Conservation (phyloP, 78 protist species). For the Paratrimastix pyriformis region DNA sequence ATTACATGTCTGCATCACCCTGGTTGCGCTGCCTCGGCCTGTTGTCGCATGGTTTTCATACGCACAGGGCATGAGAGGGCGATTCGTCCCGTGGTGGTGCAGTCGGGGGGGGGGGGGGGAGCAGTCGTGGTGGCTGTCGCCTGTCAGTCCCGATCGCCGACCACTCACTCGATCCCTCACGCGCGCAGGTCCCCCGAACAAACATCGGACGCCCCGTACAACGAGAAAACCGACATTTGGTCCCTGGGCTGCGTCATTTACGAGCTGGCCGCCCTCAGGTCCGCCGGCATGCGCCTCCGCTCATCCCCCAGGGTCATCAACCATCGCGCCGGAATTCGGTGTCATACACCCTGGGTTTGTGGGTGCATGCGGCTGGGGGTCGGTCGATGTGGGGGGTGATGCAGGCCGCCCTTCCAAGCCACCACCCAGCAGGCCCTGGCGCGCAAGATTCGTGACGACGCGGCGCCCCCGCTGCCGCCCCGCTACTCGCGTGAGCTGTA, state of each 20-base stretch:
- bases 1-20: neutral
- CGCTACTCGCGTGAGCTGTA: slow-evolving; percentile 10
- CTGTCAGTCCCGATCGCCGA: too few species aligned
- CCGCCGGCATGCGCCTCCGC: neutral
- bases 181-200: too few species aligned
- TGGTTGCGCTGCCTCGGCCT: neutral
- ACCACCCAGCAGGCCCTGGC: slow-evolving; percentile 33
- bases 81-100: too few species aligned
- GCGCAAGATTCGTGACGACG: slow-evolving; percentile 30
- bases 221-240: slow-evolving; percentile 20
- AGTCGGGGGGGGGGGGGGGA: too few species aligned
- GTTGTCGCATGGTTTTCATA: too few species aligned
- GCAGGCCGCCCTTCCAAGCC: slow-evolving; percentile 65
- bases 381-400: neutral
- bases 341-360: neutral
- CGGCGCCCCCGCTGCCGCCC: neutral
- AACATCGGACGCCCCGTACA: slow-evolving; percentile 17
- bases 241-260: slow-evolving; percentile 38
- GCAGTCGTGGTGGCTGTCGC: too few species aligned
- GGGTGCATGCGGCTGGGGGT: neutral
- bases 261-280: slow-evolving; percentile 45
- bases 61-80: too few species aligned
- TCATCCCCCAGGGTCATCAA: neutral
- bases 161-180: too few species aligned
- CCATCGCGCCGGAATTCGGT: neutral